Base-by-base conservation (phyloP, 257 asterid species). In the Lycium barbarum region DNA sequence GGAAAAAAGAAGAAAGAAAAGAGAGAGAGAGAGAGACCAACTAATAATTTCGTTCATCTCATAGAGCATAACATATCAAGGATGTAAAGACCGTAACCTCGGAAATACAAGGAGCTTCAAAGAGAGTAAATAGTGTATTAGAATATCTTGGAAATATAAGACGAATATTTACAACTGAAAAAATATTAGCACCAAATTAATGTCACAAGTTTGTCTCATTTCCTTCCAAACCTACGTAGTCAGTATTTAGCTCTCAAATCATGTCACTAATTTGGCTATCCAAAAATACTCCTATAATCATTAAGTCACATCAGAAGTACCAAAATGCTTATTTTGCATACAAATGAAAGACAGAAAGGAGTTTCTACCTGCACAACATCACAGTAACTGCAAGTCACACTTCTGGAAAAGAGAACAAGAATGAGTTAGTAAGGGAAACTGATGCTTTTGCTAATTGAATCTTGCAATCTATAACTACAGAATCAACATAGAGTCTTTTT, bases 311-410 rank as follows among this genome's bases (percentile, higher is more conserved):
- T 33, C 66, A 45, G 35, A 65, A 66, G 36, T 26, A 47, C 85
- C 59, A 33, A 83, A 81, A 13, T 20, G 47, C 36, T 40, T 26
- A 66, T 36, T 84, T 10, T 59, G 62, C 63, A 18, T 5, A 79
- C 54, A 83, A 40, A 22, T 49, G 79, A 14, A 78, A 35, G 14
- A 47, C 10, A 82, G 63, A 71, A 59, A 72, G 18, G 49, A 79
- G 62, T 51, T 83, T 51, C 11, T 91, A 97, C 99, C 99, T 95
- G 99, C 88, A 94, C 73, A 83, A 90, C 88, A 82, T 92, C 88
- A 94, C 99, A 97, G 91, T 92, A 84, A 61, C 91, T n/a, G 90
- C 99, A 97, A 71, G 93, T 94, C 91, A 91, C 90, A 89, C 84
- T 90, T 89, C 98, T 97, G 98, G 81, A 87, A 84, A 90, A 83